phyloP scores from a whole-genome alignment of 495 filamentous ascomycete species.

The Aspergillus carlsbadensis region DNA sequence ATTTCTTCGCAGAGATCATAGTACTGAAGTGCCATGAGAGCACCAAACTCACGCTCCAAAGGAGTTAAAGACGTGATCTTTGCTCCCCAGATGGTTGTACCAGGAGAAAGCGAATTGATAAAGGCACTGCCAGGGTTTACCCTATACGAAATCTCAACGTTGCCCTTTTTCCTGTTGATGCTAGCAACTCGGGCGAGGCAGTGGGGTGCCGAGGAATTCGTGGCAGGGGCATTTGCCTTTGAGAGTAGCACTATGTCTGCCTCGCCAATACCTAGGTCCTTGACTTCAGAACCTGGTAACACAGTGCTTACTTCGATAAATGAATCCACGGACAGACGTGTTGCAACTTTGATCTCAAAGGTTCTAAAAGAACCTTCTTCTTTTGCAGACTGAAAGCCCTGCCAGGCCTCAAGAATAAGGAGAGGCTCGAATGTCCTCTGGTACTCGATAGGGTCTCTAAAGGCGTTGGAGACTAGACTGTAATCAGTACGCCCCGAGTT shows the following conservation, averaged over 20 bases:
- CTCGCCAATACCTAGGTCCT: constrained; percentile 71
- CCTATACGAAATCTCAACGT: constrained; percentile 79
- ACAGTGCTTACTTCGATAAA: constrained; percentile 88
- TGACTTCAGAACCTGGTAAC: constrained; percentile 65
- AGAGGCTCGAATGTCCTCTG: constrained; percentile 88
- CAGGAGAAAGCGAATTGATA: constrained; percentile 51
- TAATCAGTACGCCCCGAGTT: constrained; percentile 66
- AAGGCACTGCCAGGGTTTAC: constrained; percentile 64
- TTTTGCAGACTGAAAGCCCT: constrained; percentile 83
- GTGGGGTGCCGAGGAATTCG: constrained; percentile 62
- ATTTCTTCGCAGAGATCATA: constrained; percentile 95
- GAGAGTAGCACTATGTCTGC: constrained; percentile 88
- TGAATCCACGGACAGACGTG: constrained; percentile 83
- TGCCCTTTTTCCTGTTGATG: constrained; percentile 74
- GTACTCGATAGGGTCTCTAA: constrained; percentile 72
- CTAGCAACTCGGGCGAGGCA: constrained; percentile 82
- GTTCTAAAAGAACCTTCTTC: constrained; percentile 78
- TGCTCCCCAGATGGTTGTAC: constrained; percentile 65
- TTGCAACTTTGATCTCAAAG: constrained; percentile 81
- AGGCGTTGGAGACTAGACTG: constrained; percentile 69
- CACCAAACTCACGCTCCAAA: constrained; percentile 91
- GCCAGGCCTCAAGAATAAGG: constrained; percentile 92
- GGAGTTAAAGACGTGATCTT: constrained; percentile 87
- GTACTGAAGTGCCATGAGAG: constrained; percentile 84
- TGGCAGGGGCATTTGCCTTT: constrained; percentile 62